Evolutionary conservation across 2,329 filamentous ascomycete genomes (phyloP), one percentile per base, ranked within the genome.

Genomic region (Boeremia lycopersici): DNA sequence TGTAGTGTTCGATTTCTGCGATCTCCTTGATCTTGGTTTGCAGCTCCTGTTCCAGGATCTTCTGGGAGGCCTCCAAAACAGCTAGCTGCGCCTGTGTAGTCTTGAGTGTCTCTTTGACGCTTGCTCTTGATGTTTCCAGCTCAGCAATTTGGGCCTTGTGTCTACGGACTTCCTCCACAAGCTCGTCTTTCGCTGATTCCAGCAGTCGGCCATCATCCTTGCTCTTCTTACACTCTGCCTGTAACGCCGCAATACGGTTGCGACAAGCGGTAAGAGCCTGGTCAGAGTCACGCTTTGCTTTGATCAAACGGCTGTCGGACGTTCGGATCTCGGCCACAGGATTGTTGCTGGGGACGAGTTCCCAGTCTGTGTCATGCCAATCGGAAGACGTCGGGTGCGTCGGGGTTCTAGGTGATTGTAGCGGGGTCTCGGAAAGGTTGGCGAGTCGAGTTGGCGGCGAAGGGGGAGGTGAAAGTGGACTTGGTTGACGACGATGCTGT

Each of bases 281-380:
- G 23, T 75, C 70, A 4, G 72, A 75, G 52, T 74, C 71, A 25
- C 64, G 68, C 50, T 75, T 75, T 23, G 72, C 73, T 40, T 64
- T 67, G 53, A 74, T 70, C 31, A 75, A 57, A 11, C 71, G 70
- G 35, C 68, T 69, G 31, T 75, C 69, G 8, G 67, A 65, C 1
- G 71, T 73, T 7, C 68, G 67, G 38, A 71, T 63, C 13, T 74
- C 67, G 17, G 48, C 23, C 11, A 47, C 28, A 26, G 25, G 29
- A 17, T 42, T 33, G 26, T 43, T 19, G 7, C 38, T 38, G 23
- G 53, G 43, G 12, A 51, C 13, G 15, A 66, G 54, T 44, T 63
- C 61, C 53, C 62, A 65, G 19, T 68, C 59, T 33, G 55, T 51
- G 28, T 62, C 63, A 23, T 67, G 63, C 64, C 68, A 71, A 26